A percentile compares a stretch with the other conserved stretches of the same genome.
These are phyloP conservation scores for Grammothele lineata DNA, from an alignment of 768 basidiomycete genomes.

Conservation along the genomic window DNA sequence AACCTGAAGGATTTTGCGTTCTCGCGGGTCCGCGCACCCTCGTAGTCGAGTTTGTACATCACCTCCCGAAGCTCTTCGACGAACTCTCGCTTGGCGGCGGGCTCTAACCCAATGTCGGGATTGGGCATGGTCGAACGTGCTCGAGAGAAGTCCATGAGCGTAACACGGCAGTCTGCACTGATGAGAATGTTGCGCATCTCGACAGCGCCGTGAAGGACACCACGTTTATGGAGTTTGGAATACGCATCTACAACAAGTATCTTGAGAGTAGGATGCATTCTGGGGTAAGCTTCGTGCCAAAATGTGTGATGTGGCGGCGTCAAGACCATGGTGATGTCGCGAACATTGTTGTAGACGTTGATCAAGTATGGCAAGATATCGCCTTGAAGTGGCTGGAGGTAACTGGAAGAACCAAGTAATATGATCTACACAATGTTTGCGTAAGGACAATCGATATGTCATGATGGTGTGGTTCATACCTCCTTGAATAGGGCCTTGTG, in stretches of 20 bases:
- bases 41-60: slow-evolving; percentile 48
- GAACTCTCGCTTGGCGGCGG: slow-evolving; percentile 38
- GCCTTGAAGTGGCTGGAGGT: slow-evolving; percentile 50
- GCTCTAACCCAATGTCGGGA: slow-evolving; percentile 30
- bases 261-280: slow-evolving; percentile 54
- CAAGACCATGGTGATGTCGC: slow-evolving; percentile 41
- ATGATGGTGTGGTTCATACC: not conserved
- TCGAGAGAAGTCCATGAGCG: slow-evolving; percentile 51
- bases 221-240: slow-evolving; percentile 33
- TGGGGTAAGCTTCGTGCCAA: slow-evolving; percentile 57
- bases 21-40: slow-evolving; percentile 24
- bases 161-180: slow-evolving; percentile 33
- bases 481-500: not conserved
- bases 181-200: slow-evolving; percentile 24
- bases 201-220: slow-evolving; percentile 30
- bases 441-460: not conserved
- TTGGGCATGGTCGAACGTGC: slow-evolving; percentile 30
- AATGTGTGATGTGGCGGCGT: slow-evolving; percentile 54
- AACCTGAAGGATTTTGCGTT: too few species aligned
- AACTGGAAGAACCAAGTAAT: slow-evolving; percentile 42
- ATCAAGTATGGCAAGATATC: slow-evolving; percentile 49
- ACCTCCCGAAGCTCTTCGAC: slow-evolving; percentile 52
- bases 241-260: slow-evolving; percentile 47
- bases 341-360: slow-evolving; percentile 38
- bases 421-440: slow-evolving; percentile 38